A percentile compares a stretch with the other conserved stretches of the same genome.
These are phyloP conservation scores for Rhodomyrtus psidioides DNA, from an alignment of 441 rosid species.

Conservation along the genomic window DNA sequence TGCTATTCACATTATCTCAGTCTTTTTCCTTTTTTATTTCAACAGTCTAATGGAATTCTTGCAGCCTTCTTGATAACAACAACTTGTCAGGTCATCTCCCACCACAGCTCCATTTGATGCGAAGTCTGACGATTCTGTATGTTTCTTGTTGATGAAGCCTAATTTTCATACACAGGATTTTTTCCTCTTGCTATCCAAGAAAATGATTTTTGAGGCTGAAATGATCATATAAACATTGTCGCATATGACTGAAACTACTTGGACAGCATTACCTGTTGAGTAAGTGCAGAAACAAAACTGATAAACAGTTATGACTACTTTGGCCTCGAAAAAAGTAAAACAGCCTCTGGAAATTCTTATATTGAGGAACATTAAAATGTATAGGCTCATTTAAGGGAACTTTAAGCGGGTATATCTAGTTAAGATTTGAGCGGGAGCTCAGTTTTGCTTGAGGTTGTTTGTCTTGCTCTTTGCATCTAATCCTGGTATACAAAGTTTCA, in stretches of 20 bases:
- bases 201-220: not conserved
- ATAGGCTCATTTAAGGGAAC: not conserved
- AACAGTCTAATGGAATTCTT: not conserved
- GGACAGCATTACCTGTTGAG: not conserved
- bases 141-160: not conserved
- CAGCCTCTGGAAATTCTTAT: not conserved
- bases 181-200: not conserved
- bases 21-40: not conserved
- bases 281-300: not conserved
- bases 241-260: not conserved
- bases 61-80: slow-evolving; percentile 15
- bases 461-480: not conserved
- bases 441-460: not conserved
- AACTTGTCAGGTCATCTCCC: slow-evolving; percentile 11
- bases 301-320: not conserved
- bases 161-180: not conserved
- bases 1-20: not conserved
- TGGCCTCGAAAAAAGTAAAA: not conserved
- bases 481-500: not conserved
- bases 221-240: not conserved
- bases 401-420: not conserved
- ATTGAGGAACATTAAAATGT: not conserved
- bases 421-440: not conserved
- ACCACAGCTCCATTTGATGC: not conserved
- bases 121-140: not conserved